Percentiles rank a stretch among this genome's conserved stretches.
Conservation (phyloP, 164 flowering plant species). For the Umbellularia californica region DNA sequence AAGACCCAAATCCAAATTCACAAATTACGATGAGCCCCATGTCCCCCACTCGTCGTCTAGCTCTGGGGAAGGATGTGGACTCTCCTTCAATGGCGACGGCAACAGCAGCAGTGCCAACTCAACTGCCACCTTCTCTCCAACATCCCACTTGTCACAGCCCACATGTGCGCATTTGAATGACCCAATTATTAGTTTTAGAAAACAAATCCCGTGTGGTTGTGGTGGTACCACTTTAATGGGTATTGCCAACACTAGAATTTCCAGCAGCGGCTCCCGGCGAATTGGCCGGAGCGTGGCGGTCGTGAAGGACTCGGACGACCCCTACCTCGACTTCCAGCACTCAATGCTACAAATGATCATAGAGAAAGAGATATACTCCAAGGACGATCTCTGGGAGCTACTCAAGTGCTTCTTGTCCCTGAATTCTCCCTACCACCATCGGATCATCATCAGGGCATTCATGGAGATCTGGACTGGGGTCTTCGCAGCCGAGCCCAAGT, state of each 20-base stretch:
- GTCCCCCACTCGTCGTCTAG: slow-evolving; percentile 15
- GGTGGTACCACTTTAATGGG: not conserved
- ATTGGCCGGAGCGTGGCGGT: slow-evolving; percentile 51
- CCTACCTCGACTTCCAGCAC: slow-evolving; percentile 53
- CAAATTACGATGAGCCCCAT: not conserved
- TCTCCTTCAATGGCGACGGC: not conserved
- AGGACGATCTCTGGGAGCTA: slow-evolving; percentile 50
- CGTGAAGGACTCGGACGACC: slow-evolving; percentile 59
- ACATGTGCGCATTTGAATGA: not conserved
- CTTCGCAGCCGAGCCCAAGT: not conserved
- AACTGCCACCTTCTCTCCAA: not conserved
- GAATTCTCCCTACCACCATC: slow-evolving; percentile 54
- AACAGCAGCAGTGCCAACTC: not conserved
- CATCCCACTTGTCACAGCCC: not conserved
- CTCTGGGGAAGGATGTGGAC: slow-evolving; percentile 19
- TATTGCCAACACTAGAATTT: not conserved
- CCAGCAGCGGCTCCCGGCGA: slow-evolving; percentile 11
- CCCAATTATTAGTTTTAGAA: slow-evolving; percentile 1
- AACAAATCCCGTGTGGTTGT: slow-evolving; percentile 4
- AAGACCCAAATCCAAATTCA: slow-evolving; percentile 27
- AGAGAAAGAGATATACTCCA: slow-evolving; percentile 50
- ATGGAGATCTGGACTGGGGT: not conserved
- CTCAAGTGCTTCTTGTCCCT: slow-evolving; percentile 49
- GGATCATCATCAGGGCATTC: slow-evolving; percentile 46
- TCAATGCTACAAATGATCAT: slow-evolving; percentile 77